Base-by-base conservation (phyloP, 805 yeast genomes). In the Hanseniaspora jakobsenii region DNA sequence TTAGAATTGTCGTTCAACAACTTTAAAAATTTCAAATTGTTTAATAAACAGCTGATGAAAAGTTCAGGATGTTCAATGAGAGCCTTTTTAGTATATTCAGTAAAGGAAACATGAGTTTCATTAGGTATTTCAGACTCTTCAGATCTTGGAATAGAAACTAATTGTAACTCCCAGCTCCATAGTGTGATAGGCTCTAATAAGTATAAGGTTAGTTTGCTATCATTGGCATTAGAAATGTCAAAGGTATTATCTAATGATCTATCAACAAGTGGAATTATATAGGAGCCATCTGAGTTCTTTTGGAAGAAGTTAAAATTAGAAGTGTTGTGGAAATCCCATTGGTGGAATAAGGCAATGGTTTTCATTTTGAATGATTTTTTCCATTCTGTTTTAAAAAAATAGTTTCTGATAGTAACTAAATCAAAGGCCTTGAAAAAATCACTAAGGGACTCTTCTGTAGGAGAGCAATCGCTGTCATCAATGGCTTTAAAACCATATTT, bases 341-440 rank as follows among this genome's bases (percentile, higher is more conserved):
- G 21, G 13, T 34, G 37, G 6, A 34, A 34, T 22, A 34, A 22
- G 13, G 28, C 3, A 26, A 34, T 34, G 7, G 22, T 12, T 22
- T 34, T 34, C 28, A 34, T 7, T 14, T 34, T 34, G 13, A 34
- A 34, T 12, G 37, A 34, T 34, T 34, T 34, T 6, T 23, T 34
- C 37, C 37, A 34, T 34, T 34, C 37, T 4, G 37, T 34, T 23
- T 34, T 34, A n/a, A 34, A 34, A 22, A 34, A 34, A 34, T 22
- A 34, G 37, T 34, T 34, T 23, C 21, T 34, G 13, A 34, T 23
- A 14, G 37, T 34, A 22, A 18, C 3, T 22, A 34, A 14, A n/a
- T 34, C 22, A 4, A 34, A 34, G 7, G 28, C 27, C 6, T 12
- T 13, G 13, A 34, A 34, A n/a, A 34, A 34, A 34, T 34, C 37